These are phyloP conservation scores for Rhizopogon salebrosus DNA, from an alignment of 768 basidiomycete genomes.

Conservation along the genomic window DNA sequence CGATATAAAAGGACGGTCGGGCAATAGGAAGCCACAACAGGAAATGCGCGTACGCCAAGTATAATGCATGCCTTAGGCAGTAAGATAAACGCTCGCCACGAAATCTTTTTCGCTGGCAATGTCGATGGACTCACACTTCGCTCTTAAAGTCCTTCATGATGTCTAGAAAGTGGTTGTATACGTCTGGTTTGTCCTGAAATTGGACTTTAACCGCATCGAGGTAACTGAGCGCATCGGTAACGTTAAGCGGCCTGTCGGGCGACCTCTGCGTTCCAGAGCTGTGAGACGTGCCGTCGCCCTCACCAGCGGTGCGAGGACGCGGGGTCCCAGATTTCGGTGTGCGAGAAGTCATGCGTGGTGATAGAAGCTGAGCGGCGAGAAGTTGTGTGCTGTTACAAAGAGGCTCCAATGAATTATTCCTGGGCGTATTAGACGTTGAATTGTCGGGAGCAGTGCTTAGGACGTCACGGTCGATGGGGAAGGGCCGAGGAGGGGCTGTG, in stretches of 20 bases:
- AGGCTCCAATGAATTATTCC: not conserved
- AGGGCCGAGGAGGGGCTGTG: not conserved
- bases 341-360: slow-evolving; percentile 7
- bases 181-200: slow-evolving; percentile 85
- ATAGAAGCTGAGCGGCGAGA: not conserved
- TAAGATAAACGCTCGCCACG: slow-evolving; percentile 1
- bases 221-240: slow-evolving; percentile 89
- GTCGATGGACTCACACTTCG: slow-evolving; percentile 58
- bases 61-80: not conserved
- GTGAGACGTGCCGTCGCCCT: slow-evolving; percentile 17
- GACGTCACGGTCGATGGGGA: slow-evolving; percentile 2
- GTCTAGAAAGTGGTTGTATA: slow-evolving; percentile 91
- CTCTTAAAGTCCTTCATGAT: slow-evolving; percentile 99
- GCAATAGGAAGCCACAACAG: not conserved
- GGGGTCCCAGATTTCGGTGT: slow-evolving; percentile 35
- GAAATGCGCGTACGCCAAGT: not conserved
- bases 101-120: not conserved
- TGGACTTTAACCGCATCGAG: slow-evolving; percentile 92
- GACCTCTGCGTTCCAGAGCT: slow-evolving; percentile 26
- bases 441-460: not conserved
- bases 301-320: slow-evolving; percentile 29
- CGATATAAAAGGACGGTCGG: slow-evolving; percentile 3
- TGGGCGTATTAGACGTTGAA: not conserved
- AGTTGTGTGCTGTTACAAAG: not conserved
- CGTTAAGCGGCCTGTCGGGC: slow-evolving; percentile 71